A percentile compares a stretch with the other conserved stretches of the same genome.
phyloP scores from a whole-genome alignment of 495 filamentous ascomycete genomes.

The Astrothelium subdiscretum region DNA sequence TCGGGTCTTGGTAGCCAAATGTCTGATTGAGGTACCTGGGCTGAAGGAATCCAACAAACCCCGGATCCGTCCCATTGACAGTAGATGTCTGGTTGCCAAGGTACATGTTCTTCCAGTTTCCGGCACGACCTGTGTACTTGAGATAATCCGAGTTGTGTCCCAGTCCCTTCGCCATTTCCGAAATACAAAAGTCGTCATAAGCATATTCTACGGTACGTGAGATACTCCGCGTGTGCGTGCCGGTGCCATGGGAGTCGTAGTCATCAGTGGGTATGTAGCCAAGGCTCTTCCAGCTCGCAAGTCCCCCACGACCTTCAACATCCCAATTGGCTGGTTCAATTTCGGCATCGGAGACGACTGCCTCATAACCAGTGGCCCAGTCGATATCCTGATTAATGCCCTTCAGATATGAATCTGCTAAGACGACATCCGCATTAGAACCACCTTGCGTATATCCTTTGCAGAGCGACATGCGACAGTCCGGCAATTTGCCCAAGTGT shows the following conservation, averaged over 20 bases:
- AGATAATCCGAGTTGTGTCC: slow-evolving; percentile 36
- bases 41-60: slow-evolving; percentile 18
- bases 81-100: slow-evolving; percentile 7
- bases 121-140: slow-evolving; percentile 47
- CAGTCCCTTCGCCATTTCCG: slow-evolving; percentile 46
- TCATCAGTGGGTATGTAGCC: slow-evolving; percentile 61
- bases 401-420: slow-evolving; percentile 62
- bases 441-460: slow-evolving; percentile 60
- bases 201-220: slow-evolving; percentile 66
- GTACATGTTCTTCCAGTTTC: slow-evolving; percentile 38
- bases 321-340: slow-evolving; percentile 61
- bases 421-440: slow-evolving; percentile 66
- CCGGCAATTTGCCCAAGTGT: slow-evolving; percentile 57
- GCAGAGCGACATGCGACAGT: slow-evolving; percentile 45
- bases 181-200: slow-evolving; percentile 67
- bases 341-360: slow-evolving; percentile 68
- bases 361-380: slow-evolving; percentile 59
- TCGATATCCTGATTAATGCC: slow-evolving; percentile 43
- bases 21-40: slow-evolving; percentile 17
- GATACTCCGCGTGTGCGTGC: slow-evolving; percentile 58
- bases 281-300: slow-evolving; percentile 54
- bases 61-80: slow-evolving; percentile 18
- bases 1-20: slow-evolving; percentile 19
- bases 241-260: slow-evolving; percentile 51
- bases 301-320: slow-evolving; percentile 55